Evolutionary conservation across 148 eudicot genomes (phyloP), one percentile per base, ranked within the genome.

Genomic region (Persicaria maculosa): DNA sequence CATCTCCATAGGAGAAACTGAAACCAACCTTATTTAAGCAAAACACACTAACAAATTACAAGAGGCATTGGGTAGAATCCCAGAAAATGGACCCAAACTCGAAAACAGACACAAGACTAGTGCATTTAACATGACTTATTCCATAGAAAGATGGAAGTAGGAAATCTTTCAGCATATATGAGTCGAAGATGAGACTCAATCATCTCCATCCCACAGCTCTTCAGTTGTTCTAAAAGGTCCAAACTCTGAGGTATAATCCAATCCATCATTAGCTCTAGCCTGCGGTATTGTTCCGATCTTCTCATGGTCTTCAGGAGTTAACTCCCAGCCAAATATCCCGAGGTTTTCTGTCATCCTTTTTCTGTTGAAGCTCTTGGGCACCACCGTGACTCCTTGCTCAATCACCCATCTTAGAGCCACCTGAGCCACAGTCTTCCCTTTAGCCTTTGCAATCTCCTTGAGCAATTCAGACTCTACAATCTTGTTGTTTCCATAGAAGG

Each of bases 391-490:
- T 20, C 88, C 91, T 74, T 79, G 87, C 82, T 89, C 85, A 73
- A 77, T 76, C 48, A 75, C 88, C 91, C 89, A 82, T 71, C 87
- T 87, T 47, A 85, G 52, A 19, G 79, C 73, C 67, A 89, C 86
- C 93, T 87, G 91, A 62, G 93, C 84, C 48, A 84, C 81, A 14
- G 84, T 82, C 77, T 85, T 89, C 65, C 87, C 87, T 80, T 69
- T 87, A 40, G 82, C 76, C 8, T 76, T 69, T 45, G 91, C 88
- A 8, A 89, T 87, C 52, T 85, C 83, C 58, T 81, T 84, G 4
- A 87, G 89, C 6, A 81, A 74, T 25, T 72, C 73, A 14, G 82
- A 79, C 12, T 89, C 85, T 80, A 87, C 75, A 11, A 87, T 85
- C 50, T 79, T 76, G 58, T 83, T 81, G 74, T 78, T 83, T 46